A percentile compares a stretch with the other conserved stretches of the same genome.
Evolutionary conservation across 2,329 filamentous ascomycete species (phyloP).

Genomic region (Parastagonospora nodorum): DNA sequence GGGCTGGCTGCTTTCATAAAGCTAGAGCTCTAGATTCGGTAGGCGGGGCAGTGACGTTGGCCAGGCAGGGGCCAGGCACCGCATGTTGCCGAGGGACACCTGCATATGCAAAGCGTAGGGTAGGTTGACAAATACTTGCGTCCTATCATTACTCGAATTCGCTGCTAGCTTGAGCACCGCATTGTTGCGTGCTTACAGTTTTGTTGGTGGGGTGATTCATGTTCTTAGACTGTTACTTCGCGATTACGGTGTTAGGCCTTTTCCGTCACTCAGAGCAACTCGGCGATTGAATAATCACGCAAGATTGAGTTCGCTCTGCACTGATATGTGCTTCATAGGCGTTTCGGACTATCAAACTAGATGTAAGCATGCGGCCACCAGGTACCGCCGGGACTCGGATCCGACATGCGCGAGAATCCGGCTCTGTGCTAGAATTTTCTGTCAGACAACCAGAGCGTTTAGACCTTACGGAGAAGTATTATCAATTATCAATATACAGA

Average conservation of each 20-base stretch:
- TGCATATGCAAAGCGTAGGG: slow-evolving; percentile 1
- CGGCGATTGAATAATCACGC: no score
- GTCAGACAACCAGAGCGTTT: no score
- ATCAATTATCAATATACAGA: no score
- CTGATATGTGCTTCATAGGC: neutral
- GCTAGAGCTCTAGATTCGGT: slow-evolving; percentile 18
- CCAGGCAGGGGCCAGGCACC: slow-evolving; percentile 9
- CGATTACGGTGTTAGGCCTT: neutral
- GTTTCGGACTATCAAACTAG: neutral
- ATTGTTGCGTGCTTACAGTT: neutral
- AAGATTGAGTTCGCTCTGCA: no score
- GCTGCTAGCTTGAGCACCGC: neutral
- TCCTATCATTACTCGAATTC: slow-evolving; percentile 9
- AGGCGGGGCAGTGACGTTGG: slow-evolving; percentile 11
- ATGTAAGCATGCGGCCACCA: neutral
- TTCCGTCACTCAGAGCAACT: neutral
- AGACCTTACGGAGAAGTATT: no score
- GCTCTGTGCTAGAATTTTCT: no score
- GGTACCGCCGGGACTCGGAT: no score
- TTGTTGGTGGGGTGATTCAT: neutral
- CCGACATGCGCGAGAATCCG: no score
- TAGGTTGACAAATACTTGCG: slow-evolving; percentile 20
- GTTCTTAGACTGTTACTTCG: no score
- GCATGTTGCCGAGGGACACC: slow-evolving; percentile 4
- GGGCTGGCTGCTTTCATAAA: slow-evolving; percentile 18